phyloP scores from a whole-genome alignment of 441 rosid genomes.

The Raphanus hybrid region DNA sequence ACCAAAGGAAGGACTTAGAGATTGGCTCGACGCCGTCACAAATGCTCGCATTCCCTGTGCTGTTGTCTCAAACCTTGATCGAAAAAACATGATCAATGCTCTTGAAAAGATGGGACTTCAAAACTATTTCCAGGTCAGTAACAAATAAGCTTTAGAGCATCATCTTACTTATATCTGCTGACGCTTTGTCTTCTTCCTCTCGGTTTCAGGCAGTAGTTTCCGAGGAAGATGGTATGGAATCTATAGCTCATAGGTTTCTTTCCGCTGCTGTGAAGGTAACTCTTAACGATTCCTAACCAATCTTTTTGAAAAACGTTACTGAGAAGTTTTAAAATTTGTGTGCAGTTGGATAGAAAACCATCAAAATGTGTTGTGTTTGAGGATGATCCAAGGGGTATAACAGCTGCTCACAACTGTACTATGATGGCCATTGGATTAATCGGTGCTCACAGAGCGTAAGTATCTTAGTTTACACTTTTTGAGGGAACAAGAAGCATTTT shows the following conservation, averaged over 20 bases:
- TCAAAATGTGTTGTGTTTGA: conserved; percentile 92
- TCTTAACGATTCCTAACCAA: neutral
- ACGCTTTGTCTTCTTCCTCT: conserved; percentile 19
- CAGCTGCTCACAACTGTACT: conserved; percentile 97
- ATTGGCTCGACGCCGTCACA: conserved; percentile 86
- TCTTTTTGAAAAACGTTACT: neutral
- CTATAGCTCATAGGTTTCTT: conserved; percentile 90
- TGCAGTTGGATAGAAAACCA: conserved; percentile 93
- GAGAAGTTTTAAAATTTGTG: conserved; percentile 2
- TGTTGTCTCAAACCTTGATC: conserved; percentile 86
- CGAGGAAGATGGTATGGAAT: conserved; percentile 98
- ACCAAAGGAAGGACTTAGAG: conserved; percentile 78
- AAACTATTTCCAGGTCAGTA: conserved; percentile 82
- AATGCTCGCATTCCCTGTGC: conserved; percentile 92
- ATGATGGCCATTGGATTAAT: conserved; percentile 97
- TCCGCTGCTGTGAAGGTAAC: conserved; percentile 95
- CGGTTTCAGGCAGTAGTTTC: conserved; percentile 74
- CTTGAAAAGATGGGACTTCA: conserved; percentile 74
- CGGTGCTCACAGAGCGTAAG: conserved; percentile 91
- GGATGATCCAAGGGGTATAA: conserved; percentile 89
- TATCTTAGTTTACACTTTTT: conserved; percentile 3
- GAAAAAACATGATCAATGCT: conserved; percentile 73
- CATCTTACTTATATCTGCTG: neutral
- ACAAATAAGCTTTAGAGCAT: conserved; percentile 18
- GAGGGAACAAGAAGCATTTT: neutral